Conservation (phyloP, 495 filamentous ascomycete species). For the Bryoglossum gracile region DNA sequence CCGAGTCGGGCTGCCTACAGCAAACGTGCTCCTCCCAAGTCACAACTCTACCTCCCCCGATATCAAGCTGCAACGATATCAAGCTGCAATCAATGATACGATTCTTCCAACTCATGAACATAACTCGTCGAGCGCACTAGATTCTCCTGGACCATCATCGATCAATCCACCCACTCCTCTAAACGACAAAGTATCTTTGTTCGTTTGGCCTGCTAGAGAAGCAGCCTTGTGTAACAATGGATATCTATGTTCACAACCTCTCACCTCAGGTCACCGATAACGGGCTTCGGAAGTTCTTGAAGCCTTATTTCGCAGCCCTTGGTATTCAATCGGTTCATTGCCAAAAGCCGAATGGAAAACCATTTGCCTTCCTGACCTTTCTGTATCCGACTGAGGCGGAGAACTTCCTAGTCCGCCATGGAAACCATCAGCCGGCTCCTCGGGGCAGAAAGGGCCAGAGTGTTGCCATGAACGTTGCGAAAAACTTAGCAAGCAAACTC, state of each 20-base stretch:
- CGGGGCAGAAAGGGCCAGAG: background rate
- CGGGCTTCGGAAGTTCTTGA: constrained; percentile 30
- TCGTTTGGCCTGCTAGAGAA: too few species aligned
- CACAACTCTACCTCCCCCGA: too few species aligned
- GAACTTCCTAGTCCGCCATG: constrained; percentile 30
- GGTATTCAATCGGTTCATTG: constrained; percentile 29
- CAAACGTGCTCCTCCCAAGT: too few species aligned
- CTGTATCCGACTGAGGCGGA: constrained; percentile 25
- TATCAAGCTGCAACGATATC: too few species aligned
- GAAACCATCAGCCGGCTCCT: constrained; percentile 10
- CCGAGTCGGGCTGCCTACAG: too few species aligned
- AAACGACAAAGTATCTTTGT: too few species aligned
- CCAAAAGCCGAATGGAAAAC: constrained; percentile 29
- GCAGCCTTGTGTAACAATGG: constrained; percentile 29
- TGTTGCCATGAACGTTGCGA: background rate
- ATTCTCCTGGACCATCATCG: too few species aligned
- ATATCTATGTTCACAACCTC: constrained; percentile 35
- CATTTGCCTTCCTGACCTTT: constrained; percentile 33
- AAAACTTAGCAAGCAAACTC: constrained; percentile 34
- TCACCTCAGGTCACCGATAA: constrained; percentile 29
- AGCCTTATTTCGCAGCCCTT: constrained; percentile 27
- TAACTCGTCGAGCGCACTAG: too few species aligned
- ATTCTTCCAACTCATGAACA: too few species aligned
- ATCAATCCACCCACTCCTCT: too few species aligned
- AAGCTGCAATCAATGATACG: too few species aligned